Base-by-base conservation (phyloP, 2,329 filamentous ascomycete genomes). In the Macrophomina tecta region DNA sequence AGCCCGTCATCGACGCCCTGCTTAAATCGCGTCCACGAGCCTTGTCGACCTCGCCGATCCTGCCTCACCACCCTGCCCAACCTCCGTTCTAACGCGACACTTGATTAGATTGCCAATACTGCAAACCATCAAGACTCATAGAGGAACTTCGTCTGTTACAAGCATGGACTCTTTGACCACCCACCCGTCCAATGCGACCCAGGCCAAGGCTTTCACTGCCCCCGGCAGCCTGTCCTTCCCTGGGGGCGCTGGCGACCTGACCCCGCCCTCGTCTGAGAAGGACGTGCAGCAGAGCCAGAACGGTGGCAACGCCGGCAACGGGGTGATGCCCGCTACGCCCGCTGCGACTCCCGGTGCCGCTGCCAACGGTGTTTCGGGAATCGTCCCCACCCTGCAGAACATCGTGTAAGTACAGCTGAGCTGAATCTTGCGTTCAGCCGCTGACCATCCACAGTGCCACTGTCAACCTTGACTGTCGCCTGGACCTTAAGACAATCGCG, bases 401-500 rank as follows among this genome's bases (percentile, higher is more conserved):
- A 66, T 66, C 58, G 65, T 66, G 93, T 97, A 92, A 93, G 93
- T 95, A 90, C 89, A 30, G 69, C 18, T 52, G 45, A 18, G 52
- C 65, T 70, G 61, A 34, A 52, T 42, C 48, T 64, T 14, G 8
- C 4, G 73, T 73, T 68, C 70, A 73, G 75, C 73, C 73, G 76
- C 69, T 75, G 74, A 69, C 69, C 69, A 72, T 48, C 65, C 5
- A 55, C 58, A 94, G 98, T 82, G 94, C 95, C 73, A 99, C 95
- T 73, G 95, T 98, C 85, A 98, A 98, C 82, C 87, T 98, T 77
- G 93, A 96, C 85, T 97, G 93, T 83, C 93, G 93, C 74, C 84
- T 97, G 83, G 94, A 97, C 79, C 86, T 99, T 73, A 98, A 98
- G 91, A 98, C 95, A 74, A 98, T 99, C 80, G 95, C 95, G 74